These are phyloP conservation scores for Umbelopsis vinacea DNA, from an alignment of 192 early-diverging fungal species.

Conservation along the genomic window DNA sequence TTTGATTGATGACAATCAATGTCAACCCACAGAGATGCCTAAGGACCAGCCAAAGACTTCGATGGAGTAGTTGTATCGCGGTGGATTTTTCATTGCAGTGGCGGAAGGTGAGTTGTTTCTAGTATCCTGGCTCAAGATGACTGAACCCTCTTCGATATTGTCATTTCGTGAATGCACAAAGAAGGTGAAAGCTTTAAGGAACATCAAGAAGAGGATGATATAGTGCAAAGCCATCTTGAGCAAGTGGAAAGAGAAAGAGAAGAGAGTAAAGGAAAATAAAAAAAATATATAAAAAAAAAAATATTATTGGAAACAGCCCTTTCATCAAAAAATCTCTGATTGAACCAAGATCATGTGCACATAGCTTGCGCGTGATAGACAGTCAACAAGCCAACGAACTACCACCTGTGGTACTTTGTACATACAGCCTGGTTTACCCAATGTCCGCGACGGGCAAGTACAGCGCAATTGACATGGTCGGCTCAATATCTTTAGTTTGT, in stretches of 20 bases:
- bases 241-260: not conserved
- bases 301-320: no score
- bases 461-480: no score
- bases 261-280: conserved; percentile 5
- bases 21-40: conserved; percentile 14
- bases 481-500: no score
- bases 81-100: not conserved
- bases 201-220: conserved; percentile 19
- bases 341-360: conserved; percentile 18
- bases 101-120: not conserved
- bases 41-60: conserved; percentile 18
- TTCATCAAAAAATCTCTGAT: not conserved
- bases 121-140: conserved; percentile 3
- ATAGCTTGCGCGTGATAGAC: conserved; percentile 5
- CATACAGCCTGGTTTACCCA: no score
- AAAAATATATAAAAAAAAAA: not conserved
- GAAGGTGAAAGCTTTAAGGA: conserved; percentile 18
- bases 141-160: conserved; percentile 4
- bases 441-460: no score
- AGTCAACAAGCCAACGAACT: conserved; percentile 11
- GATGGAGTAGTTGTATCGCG: not conserved
- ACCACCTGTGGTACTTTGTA: no score
- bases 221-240: conserved; percentile 22
- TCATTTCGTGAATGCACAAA: conserved; percentile 1
- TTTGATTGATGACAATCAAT: not conserved